These are phyloP conservation scores for Sugiyamaella novakii DNA, from an alignment of 1,139 yeast species.

Conservation along the genomic window DNA sequence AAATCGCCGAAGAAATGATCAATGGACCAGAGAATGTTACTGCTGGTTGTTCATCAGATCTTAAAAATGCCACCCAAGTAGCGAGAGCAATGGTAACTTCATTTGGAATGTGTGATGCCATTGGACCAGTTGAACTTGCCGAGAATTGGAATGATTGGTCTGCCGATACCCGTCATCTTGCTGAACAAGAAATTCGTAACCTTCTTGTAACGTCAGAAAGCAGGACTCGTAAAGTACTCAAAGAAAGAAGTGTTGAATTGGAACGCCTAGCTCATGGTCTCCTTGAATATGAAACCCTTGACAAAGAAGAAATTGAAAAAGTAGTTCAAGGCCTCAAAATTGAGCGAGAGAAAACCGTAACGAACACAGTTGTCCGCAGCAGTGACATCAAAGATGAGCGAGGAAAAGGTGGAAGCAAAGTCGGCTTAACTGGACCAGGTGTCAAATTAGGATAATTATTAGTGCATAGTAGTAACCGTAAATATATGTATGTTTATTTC, in stretches of 20 bases:
- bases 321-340: constrained; percentile 78
- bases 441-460: constrained; percentile 14
- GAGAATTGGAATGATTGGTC: constrained; percentile 95
- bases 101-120: constrained; percentile 92
- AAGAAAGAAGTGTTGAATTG: constrained; percentile 66
- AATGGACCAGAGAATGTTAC: constrained; percentile 93
- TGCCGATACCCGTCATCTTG: constrained; percentile 78
- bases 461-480: constrained; percentile 10
- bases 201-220: constrained; percentile 73
- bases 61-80: constrained; percentile 83
- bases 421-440: constrained; percentile 15
- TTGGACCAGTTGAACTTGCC: constrained; percentile 87
- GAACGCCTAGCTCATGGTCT: constrained; percentile 90
- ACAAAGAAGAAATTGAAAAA: constrained; percentile 85
- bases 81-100: constrained; percentile 97
- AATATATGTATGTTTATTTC: constrained; percentile 2
- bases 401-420: constrained; percentile 29
- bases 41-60: constrained; percentile 90
- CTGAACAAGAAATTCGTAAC: constrained; percentile 87
- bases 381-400: constrained; percentile 43
- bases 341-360: constrained; percentile 63
- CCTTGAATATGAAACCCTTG: constrained; percentile 92
- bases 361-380: constrained; percentile 75
- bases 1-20: constrained; percentile 90
- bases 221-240: constrained; percentile 71